These are phyloP conservation scores for Aquilaria agallochum DNA, from an alignment of 441 rosid genomes.

Conservation along the genomic window DNA sequence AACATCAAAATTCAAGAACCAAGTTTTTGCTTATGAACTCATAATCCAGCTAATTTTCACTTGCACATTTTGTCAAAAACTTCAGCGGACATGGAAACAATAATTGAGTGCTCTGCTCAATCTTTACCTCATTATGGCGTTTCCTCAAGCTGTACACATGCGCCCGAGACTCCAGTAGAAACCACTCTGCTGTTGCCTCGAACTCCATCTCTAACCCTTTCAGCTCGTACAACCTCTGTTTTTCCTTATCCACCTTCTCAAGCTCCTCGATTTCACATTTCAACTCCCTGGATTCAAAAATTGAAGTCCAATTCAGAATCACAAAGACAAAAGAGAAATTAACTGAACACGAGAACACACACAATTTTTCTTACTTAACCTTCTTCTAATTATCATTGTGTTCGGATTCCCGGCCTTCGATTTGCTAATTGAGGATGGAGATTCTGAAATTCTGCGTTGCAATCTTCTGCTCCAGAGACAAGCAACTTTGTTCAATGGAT, in stretches of 20 bases:
- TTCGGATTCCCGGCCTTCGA: slow-evolving; percentile 35
- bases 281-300: slow-evolving; percentile 35
- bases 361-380: slow-evolving; percentile 29
- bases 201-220: slow-evolving; percentile 53
- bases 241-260: slow-evolving; percentile 45
- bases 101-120: no score
- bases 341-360: no score
- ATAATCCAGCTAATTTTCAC: no score
- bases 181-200: slow-evolving; percentile 28
- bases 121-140: slow-evolving; percentile 34
- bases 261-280: slow-evolving; percentile 55
- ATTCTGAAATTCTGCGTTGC: slow-evolving; percentile 51
- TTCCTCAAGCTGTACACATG: slow-evolving; percentile 34
- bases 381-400: slow-evolving; percentile 23
- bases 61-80: no score
- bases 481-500: slow-evolving; percentile 48
- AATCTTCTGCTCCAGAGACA: slow-evolving; percentile 47
- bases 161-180: slow-evolving; percentile 25
- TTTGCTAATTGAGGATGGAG: slow-evolving; percentile 40
- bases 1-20: no score
- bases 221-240: slow-evolving; percentile 37
- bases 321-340: no score
- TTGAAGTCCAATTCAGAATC: not conserved
- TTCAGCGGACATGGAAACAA: no score
- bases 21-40: no score